Conservation (phyloP, 805 yeast genomes). For the Yarrowia keelungensis region DNA sequence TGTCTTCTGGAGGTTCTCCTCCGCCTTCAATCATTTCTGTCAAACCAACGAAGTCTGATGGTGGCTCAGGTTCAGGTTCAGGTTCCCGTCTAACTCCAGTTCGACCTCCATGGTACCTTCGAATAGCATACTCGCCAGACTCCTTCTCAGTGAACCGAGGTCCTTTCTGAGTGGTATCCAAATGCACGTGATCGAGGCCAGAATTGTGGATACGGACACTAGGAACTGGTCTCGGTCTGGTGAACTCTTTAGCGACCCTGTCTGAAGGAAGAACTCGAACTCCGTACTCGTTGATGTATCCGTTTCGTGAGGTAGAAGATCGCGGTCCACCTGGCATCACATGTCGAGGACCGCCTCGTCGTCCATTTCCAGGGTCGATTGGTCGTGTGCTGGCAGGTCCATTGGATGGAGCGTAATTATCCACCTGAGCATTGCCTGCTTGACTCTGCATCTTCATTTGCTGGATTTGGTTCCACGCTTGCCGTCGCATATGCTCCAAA, state of each 20-base stretch:
- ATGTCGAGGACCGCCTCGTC: not conserved
- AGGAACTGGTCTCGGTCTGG: not conserved
- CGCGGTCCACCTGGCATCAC: not conserved
- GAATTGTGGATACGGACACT: not conserved
- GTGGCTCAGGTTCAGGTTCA: conserved; percentile 7
- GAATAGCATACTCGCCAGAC: conserved; percentile 27
- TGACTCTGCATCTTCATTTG: not conserved
- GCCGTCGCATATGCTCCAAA: conserved; percentile 8
- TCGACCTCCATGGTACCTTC: conserved; percentile 1
- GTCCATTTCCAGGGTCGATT: conserved; percentile 1
- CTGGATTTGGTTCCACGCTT: conserved; percentile 25
- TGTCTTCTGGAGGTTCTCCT: not conserved
- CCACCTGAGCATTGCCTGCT: not conserved
- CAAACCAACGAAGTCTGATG: conserved; percentile 1
- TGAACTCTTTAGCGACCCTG: not conserved
- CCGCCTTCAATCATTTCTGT: conserved; percentile 30
- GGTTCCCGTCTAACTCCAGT: not conserved
- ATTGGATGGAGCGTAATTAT: not conserved
- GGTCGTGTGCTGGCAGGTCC: not conserved
- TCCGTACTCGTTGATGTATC: conserved; percentile 30
- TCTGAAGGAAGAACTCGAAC: conserved; percentile 30
- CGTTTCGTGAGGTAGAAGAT: not conserved
- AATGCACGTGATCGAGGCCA: not conserved
- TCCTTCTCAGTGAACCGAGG: conserved; percentile 19
- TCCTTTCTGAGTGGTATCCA: not conserved